A percentile compares a stretch with the other conserved stretches of the same genome.
Conservation (phyloP, 2,329 filamentous ascomycete species). For the Waltergamsia citrina region DNA sequence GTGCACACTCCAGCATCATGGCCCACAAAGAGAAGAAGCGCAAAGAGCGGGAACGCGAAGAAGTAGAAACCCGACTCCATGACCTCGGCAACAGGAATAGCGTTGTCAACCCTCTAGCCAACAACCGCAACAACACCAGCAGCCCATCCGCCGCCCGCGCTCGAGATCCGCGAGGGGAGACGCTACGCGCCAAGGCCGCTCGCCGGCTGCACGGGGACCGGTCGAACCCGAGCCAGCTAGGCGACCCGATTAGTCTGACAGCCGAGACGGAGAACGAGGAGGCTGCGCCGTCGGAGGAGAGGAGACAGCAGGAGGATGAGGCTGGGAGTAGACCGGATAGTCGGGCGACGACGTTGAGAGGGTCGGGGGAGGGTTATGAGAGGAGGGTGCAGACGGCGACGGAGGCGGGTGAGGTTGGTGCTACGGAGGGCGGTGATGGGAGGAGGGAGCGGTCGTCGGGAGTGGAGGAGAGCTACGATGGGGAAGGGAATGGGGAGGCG, state of each 20-base stretch:
- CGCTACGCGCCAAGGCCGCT: conserved; percentile 6
- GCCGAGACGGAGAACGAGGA: conserved; percentile 22
- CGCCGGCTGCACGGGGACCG: conserved; percentile 16
- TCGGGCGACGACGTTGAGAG: not conserved
- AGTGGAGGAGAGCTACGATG: not conserved
- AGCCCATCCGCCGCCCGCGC: conserved; percentile 4
- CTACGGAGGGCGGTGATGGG: too few relatives aligned
- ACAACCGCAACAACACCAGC: not conserved
- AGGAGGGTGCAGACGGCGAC: not conserved
- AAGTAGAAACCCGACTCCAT: not conserved
- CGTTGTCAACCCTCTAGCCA: too few relatives aligned
- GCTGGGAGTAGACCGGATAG: conserved; percentile 6
- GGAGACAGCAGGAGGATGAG: too few relatives aligned
- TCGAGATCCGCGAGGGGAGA: conserved; percentile 4
- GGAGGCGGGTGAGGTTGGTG: too few relatives aligned
- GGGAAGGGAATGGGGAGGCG: not conserved
- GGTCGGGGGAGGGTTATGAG: not conserved
- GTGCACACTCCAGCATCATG: conserved; percentile 3
- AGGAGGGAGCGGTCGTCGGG: too few relatives aligned
- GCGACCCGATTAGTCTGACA: conserved; percentile 28
- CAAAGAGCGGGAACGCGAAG: not conserved
- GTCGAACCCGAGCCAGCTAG: conserved; percentile 25
- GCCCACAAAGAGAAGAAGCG: not conserved
- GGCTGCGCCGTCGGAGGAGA: too few relatives aligned
- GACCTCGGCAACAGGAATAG: not conserved